Evolutionary conservation across 768 basidiomycete genomes (phyloP), one percentile per base, ranked within the genome.

Genomic region (Auriscalpium orientale): DNA sequence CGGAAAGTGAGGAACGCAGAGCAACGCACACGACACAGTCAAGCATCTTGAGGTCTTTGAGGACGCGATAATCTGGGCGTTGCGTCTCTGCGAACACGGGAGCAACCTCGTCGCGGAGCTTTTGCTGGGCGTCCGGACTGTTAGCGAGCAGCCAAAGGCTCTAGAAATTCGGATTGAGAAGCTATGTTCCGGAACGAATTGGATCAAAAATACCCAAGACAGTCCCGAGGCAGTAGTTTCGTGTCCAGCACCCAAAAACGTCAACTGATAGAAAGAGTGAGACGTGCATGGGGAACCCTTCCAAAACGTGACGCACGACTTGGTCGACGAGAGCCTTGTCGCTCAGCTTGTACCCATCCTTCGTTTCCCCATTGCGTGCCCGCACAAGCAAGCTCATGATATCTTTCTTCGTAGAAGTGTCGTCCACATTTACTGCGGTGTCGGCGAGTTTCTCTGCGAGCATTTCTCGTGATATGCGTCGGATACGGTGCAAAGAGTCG

Each of bases 371-470:
- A 49, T 49, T 57, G 11, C 62, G 53, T 18, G 62, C 62, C 8
- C 58, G 55, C 18, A 63, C 56, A 4, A 63, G 46, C n/a, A 60
- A 49, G 33, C 47, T 55, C 62, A 63, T 60, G 35, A 63, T 58
- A 45, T 63, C 62, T 21, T 53, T 49, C 51, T 60, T 60, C 36
- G 54, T 45, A 15, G 51, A 37, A 11, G 57, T 46, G 12, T 46
- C 53, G 20, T 57, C 58, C 43, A 74, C 69, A 1, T 80, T 56
- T 18, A 43, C 40, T 5, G 40, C 40, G 15, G 40, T 43, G 0
- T 76, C 72, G 0, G 68, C 62, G n/a, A 81, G 67, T 65, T 87
- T 83, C 4, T 76, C 74, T 5, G 83, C 76, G 3, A 87, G 72
- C 45, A 71, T 72, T 7, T 66, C 68, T 64, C 85, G 84, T 20